Percentiles rank a stretch among this genome's conserved stretches.
Evolutionary conservation across 257 asterid species (phyloP).

Genomic region (Plantago ovata): DNA sequence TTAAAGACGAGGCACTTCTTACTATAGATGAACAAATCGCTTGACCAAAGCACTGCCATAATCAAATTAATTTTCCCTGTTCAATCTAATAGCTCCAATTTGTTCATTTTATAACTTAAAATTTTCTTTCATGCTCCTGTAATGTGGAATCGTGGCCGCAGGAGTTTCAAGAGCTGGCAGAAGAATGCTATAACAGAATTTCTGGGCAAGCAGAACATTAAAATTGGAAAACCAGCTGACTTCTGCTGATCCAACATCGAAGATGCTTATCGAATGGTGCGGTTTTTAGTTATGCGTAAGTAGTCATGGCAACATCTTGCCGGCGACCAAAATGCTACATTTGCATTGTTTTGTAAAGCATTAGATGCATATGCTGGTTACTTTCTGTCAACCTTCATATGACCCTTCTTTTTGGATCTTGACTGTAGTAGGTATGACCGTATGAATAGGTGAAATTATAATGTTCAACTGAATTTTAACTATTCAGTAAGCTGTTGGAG

Average conservation of each 20-base stretch:
- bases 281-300: too few species aligned
- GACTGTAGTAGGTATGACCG: background rate
- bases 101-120: too few species aligned
- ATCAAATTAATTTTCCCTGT: too few species aligned
- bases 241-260: conserved; percentile 41
- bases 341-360: conserved; percentile 6
- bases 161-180: conserved; percentile 98
- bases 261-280: too few species aligned
- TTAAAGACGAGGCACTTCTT: too few species aligned
- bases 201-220: conserved; percentile 48
- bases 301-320: background rate
- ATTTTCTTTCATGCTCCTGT: too few species aligned
- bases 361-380: background rate
- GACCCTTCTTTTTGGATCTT: background rate
- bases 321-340: background rate
- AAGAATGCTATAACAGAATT: conserved; percentile 69
- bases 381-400: background rate
- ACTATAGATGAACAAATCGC: too few species aligned
- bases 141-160: too few species aligned
- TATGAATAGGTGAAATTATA: background rate
- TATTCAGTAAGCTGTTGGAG: too few species aligned
- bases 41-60: too few species aligned
- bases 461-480: background rate
- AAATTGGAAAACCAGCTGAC: conserved; percentile 82
- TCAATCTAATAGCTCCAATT: too few species aligned